phyloP scores from a whole-genome alignment of 108 stramenopile species.

The Nannochloropsis gaditana region DNA sequence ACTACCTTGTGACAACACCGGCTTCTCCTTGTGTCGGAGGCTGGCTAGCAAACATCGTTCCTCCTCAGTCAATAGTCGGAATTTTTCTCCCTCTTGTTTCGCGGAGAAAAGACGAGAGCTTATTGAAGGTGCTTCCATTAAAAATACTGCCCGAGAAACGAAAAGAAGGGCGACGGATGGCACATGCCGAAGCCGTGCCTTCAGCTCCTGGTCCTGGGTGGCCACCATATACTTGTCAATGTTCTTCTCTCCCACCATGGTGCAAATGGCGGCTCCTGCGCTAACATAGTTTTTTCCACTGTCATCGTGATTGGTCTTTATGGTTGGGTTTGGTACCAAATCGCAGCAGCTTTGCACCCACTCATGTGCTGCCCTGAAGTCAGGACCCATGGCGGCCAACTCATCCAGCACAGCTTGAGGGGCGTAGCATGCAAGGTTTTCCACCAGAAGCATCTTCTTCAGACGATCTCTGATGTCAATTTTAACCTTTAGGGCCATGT shows the following conservation, averaged over 20 bases:
- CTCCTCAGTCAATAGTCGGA: background rate
- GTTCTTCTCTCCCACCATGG: background rate
- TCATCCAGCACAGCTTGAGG: background rate
- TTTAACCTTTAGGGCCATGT: conserved; percentile 20
- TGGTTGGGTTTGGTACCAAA: background rate
- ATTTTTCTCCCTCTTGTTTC: background rate
- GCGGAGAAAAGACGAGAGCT: background rate
- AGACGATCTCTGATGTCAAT: conserved; percentile 21
- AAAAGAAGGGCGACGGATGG: background rate
- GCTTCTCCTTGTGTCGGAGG: background rate
- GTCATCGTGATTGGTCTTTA: background rate
- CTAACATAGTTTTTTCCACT: background rate
- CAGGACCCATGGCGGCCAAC: conserved; percentile 9
- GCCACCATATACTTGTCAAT: conserved; percentile 14
- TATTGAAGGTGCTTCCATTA: background rate
- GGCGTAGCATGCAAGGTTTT: background rate
- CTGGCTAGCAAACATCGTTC: background rate
- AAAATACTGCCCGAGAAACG: background rate
- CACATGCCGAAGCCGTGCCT: background rate
- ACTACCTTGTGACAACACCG: background rate
- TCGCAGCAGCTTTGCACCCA: conserved; percentile 9
- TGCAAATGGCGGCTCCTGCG: background rate
- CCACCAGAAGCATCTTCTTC: background rate
- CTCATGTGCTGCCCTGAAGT: background rate
- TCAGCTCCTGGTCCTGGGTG: conserved; percentile 4